A percentile compares a stretch with the other conserved stretches of the same genome.
phyloP scores from a whole-genome alignment of 2,329 filamentous ascomycete genomes.

The Hymenoscyphus infarciens region DNA sequence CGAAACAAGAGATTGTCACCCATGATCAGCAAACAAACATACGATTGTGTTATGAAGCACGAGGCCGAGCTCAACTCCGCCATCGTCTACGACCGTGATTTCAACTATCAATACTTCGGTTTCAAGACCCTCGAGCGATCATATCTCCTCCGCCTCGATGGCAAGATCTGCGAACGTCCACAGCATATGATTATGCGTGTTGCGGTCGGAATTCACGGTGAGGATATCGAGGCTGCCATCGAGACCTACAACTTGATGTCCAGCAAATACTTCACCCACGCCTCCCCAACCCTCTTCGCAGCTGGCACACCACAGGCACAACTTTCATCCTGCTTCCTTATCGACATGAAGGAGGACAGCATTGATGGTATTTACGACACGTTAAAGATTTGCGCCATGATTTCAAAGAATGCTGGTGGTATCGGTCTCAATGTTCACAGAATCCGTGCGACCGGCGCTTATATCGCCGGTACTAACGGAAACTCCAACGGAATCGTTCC shows the following conservation, averaged over 20 bases:
- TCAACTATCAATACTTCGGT: slow-evolving; percentile 99
- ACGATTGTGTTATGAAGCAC: slow-evolving; percentile 92
- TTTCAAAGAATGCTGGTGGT: slow-evolving; percentile 98
- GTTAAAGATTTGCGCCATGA: slow-evolving; percentile 98
- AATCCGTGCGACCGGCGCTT: slow-evolving; percentile 94
- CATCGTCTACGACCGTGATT: slow-evolving; percentile 98
- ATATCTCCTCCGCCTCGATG: slow-evolving; percentile 91
- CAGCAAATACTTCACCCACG: slow-evolving; percentile 96
- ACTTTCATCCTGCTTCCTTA: slow-evolving; percentile 95
- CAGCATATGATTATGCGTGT: slow-evolving; percentile 99
- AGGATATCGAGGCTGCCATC: slow-evolving; percentile 88
- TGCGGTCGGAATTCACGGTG: slow-evolving; percentile 91
- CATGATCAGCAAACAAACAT: slow-evolving; percentile 91
- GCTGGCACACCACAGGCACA: slow-evolving; percentile 93
- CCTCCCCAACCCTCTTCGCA: slow-evolving; percentile 96
- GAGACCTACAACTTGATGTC: slow-evolving; percentile 99
- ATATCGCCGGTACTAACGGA: slow-evolving; percentile 96
- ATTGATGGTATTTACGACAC: slow-evolving; percentile 99
- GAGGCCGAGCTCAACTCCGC: slow-evolving; percentile 97
- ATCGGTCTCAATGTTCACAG: slow-evolving; percentile 96
- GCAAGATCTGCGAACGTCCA: slow-evolving; percentile 93
- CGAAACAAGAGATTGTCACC: slow-evolving; percentile 80
- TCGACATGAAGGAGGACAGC: slow-evolving; percentile 99
- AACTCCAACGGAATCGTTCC: slow-evolving; percentile 96
- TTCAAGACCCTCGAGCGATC: slow-evolving; percentile 99